These are phyloP conservation scores for Triticum urartu DNA, from an alignment of 176 grass and related monocot species.

Conservation along the genomic window DNA sequence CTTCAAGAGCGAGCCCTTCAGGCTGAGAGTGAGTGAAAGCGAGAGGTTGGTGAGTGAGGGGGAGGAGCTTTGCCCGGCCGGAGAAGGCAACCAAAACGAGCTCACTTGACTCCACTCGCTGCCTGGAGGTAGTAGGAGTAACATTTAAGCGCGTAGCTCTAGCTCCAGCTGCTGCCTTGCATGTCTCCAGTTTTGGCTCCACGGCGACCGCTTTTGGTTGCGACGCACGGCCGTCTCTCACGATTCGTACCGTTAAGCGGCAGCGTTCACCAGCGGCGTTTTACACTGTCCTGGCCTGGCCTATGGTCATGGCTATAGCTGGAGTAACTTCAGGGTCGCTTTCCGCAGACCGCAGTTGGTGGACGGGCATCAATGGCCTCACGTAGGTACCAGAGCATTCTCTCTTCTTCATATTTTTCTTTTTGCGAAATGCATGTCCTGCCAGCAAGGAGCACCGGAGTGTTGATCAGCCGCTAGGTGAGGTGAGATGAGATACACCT, in stretches of 20 bases:
- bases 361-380: slow-evolving; percentile 4
- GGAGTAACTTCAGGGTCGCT: background rate
- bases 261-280: slow-evolving; percentile 6
- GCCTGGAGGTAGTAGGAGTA: background rate
- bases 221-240: background rate
- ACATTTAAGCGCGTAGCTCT: background rate
- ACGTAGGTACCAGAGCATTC: too few species aligned
- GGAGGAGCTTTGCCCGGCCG: background rate
- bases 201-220: background rate
- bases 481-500: slow-evolving; percentile 13
- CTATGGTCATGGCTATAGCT: background rate
- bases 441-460: background rate
- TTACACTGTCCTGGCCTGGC: background rate
- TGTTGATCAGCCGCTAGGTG: background rate
- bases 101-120: background rate
- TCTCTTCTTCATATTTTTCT: too few species aligned
- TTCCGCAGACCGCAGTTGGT: background rate
- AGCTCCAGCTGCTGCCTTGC: background rate
- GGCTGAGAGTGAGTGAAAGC: background rate
- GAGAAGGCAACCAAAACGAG: background rate
- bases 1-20: background rate
- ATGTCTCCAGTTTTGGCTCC: background rate
- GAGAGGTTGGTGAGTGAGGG: too few species aligned
- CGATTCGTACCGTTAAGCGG: too few species aligned
- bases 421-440: too few species aligned